These are phyloP conservation scores for Ceratorhiza oryzae-sativae DNA, from an alignment of 1,284 basidiomycete species.

Conservation along the genomic window DNA sequence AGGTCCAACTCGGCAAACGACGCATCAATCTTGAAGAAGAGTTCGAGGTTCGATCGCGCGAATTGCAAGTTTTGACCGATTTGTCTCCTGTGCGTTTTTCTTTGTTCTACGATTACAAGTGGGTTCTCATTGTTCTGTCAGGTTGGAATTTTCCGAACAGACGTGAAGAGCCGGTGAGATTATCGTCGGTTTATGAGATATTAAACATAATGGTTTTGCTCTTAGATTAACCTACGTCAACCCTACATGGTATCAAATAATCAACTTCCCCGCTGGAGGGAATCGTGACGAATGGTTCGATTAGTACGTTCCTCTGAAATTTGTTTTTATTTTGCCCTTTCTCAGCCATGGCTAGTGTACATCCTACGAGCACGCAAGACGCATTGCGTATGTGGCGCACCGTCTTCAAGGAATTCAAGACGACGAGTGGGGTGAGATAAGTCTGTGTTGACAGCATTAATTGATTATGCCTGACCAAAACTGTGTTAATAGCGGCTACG, in stretches of 20 bases:
- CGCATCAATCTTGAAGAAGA: constrained; percentile 48
- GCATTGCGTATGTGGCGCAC: constrained; percentile 10
- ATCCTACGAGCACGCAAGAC: constrained; percentile 12
- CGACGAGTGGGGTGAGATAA: not conserved
- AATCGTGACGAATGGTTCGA: constrained; percentile 28
- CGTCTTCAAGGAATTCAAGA: constrained; percentile 11
- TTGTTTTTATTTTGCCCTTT: not conserved
- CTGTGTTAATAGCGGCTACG: constrained; percentile 9
- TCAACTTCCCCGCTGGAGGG: not conserved
- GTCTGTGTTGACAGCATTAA: not conserved
- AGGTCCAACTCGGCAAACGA: constrained; percentile 48
- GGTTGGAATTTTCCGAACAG: constrained; percentile 34
- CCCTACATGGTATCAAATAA: constrained; percentile 28
- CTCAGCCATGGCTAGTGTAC: not conserved
- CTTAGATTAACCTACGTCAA: constrained; percentile 31
- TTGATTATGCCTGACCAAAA: too few relatives aligned
- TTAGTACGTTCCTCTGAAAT: not conserved
- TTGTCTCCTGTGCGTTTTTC: constrained; percentile 37
- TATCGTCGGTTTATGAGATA: not conserved
- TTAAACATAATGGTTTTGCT: not conserved
- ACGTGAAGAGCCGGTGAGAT: constrained; percentile 22
- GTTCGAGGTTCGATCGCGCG: constrained; percentile 49
- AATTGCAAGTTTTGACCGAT: constrained; percentile 45
- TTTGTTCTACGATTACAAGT: not conserved
- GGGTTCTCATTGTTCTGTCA: not conserved